phyloP scores from a whole-genome alignment of 768 basidiomycete genomes.

The Coprinopsis sp. region DNA sequence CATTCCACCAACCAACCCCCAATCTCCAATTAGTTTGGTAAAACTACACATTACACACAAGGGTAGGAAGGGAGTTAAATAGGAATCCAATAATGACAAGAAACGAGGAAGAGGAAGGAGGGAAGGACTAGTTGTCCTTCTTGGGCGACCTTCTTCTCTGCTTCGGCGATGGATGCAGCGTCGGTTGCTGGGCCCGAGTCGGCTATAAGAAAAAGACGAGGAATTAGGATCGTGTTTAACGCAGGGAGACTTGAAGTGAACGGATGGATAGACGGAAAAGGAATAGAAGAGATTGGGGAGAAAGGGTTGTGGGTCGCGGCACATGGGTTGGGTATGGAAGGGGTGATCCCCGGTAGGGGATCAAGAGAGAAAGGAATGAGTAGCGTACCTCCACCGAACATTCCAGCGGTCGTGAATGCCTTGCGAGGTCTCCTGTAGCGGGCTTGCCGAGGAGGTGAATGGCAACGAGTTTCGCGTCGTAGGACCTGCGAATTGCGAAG shows the following conservation, averaged over 20 bases:
- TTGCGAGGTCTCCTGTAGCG: constrained; percentile 70
- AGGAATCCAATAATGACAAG: no score
- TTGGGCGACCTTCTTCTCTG: constrained; percentile 78
- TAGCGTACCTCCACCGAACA: constrained; percentile 5
- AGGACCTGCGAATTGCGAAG: no score
- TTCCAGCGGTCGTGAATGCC: constrained; percentile 9
- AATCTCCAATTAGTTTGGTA: no score
- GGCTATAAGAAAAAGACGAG: no score
- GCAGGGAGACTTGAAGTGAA: no score
- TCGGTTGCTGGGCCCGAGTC: constrained; percentile 77
- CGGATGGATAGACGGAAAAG: no score
- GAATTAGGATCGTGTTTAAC: no score
- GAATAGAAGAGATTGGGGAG: no score
- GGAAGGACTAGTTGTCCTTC: constrained; percentile 73
- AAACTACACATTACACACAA: no score
- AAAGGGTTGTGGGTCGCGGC: constrained; percentile 1
- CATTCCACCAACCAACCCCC: no score
- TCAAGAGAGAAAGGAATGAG: not conserved
- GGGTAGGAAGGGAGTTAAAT: no score
- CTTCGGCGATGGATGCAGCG: constrained; percentile 80
- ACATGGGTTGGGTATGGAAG: not conserved
- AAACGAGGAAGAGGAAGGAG: not conserved
- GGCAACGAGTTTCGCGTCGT: constrained; percentile 79
- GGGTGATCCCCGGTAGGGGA: not conserved
- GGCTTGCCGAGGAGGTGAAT: constrained; percentile 78